Base-by-base conservation (phyloP, 805 yeast species). In the Metschnikowia lochheadii region DNA sequence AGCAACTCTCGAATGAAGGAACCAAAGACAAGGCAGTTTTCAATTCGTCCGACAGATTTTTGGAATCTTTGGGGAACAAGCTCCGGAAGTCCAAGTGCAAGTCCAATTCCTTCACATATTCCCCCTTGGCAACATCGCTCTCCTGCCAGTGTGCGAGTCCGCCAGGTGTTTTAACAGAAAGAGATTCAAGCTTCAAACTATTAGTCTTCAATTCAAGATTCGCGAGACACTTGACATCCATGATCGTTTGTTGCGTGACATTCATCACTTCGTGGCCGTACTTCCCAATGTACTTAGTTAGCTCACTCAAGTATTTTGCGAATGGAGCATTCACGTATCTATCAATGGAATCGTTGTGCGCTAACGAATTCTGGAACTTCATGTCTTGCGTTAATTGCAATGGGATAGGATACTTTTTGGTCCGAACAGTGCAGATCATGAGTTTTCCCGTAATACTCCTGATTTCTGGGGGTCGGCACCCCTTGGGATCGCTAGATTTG, bases 1-100 rank as follows among this genome's bases (percentile, higher is more conserved):
- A 58, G 44, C 69, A 65, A 37, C 65, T 63, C 48, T 65, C 68
- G 50, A 64, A 65, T 13, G 60, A 56, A 10, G 69, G 69, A 14
- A 65, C 65, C 23, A 65, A 47, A 23, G 55, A 50, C 42, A 58
- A 51, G 5, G 58, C 62, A 13, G 54, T 53, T n/a, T 40, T 45
- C 42, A 50, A 14, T 14, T 63, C 63, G 23, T 51, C 56, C 6
- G 48, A 40, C 17, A 49, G 52, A 3, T 50, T 40, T 34, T 46
- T 46, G 14, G 49, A 34, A 21, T 54, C 57, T 34, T 49, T 54
- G 1, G 49, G 36, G 40, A 51, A 53, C 14, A 56, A 46, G 31
- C 49, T 46, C 20, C 48, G 46, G 23, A 60, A 37, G 43, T 62
- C 61, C 7, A 52, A 29, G 13, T 15, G 35, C 17, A 55, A 47